A percentile compares a stretch with the other conserved stretches of the same genome.
These are phyloP conservation scores for Cornus suecica DNA, from an alignment of 148 eudicot species.

Conservation along the genomic window DNA sequence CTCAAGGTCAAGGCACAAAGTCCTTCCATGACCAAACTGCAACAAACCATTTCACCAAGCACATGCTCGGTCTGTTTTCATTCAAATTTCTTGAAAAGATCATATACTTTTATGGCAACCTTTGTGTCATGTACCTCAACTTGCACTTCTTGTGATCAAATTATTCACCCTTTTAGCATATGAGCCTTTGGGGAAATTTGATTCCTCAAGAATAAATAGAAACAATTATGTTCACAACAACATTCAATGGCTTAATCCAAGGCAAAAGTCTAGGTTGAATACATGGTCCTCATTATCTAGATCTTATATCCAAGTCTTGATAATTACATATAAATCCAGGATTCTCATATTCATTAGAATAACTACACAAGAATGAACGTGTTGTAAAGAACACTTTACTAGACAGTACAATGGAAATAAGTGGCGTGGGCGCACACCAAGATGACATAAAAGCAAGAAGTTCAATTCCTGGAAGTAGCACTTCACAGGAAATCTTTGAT, in stretches of 20 bases:
- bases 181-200: no score
- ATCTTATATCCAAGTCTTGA: slow-evolving; percentile 1
- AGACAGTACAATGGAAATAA: neutral
- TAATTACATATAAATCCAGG: neutral
- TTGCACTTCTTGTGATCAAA: no score
- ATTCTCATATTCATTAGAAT: neutral
- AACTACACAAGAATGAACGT: slow-evolving; percentile 5
- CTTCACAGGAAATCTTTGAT: neutral
- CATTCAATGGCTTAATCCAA: neutral
- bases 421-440: neutral
- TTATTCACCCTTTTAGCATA: no score
- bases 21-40: no score
- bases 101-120: no score
- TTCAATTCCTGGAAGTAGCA: neutral
- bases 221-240: neutral
- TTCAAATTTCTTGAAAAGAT: no score
- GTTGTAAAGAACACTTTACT: neutral
- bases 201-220: no score
- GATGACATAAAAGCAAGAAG: neutral
- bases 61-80: no score
- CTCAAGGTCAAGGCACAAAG: no score
- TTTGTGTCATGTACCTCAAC: no score
- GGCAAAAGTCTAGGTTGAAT: neutral
- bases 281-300: neutral
- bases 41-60: no score